Conservation (phyloP, 2,329 filamentous ascomycete species). For the Paracamarosporium sp. region DNA sequence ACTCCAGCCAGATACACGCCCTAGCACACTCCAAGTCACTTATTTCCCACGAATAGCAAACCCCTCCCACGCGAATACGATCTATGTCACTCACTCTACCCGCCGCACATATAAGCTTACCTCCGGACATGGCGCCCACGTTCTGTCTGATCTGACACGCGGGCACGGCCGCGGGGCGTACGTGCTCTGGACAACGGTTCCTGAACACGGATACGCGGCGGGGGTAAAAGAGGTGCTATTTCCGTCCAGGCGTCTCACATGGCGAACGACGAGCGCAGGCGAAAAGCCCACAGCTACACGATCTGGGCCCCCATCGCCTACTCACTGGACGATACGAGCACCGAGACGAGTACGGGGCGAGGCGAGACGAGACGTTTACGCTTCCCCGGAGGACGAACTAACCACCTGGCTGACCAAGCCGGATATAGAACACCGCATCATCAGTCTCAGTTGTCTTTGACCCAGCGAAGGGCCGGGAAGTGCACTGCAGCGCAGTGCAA, state of each 20-base stretch:
- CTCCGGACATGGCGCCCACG: not conserved
- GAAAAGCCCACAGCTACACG: not conserved
- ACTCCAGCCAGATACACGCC: not conserved
- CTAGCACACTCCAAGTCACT: too few species aligned
- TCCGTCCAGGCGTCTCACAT: not conserved
- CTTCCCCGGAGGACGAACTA: too few species aligned
- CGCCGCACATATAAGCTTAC: not conserved
- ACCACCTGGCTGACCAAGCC: not conserved
- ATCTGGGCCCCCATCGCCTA: not conserved
- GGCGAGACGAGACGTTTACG: not conserved
- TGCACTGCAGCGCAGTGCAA: not conserved
- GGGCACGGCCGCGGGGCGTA: not conserved
- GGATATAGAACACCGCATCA: not conserved
- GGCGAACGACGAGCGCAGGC: not conserved
- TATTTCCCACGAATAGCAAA: constrained; percentile 1
- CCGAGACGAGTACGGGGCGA: not conserved
- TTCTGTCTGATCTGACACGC: too few species aligned
- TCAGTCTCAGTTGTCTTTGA: not conserved
- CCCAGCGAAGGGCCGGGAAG: not conserved
- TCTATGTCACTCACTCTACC: not conserved
- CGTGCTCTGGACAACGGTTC: constrained; percentile 2
- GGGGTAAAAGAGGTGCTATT: not conserved
- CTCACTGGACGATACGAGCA: not conserved
- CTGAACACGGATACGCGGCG: not conserved
- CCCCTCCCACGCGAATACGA: not conserved